phyloP scores from a whole-genome alignment of 768 basidiomycete species.

The Peribolospora kevripleyi region DNA sequence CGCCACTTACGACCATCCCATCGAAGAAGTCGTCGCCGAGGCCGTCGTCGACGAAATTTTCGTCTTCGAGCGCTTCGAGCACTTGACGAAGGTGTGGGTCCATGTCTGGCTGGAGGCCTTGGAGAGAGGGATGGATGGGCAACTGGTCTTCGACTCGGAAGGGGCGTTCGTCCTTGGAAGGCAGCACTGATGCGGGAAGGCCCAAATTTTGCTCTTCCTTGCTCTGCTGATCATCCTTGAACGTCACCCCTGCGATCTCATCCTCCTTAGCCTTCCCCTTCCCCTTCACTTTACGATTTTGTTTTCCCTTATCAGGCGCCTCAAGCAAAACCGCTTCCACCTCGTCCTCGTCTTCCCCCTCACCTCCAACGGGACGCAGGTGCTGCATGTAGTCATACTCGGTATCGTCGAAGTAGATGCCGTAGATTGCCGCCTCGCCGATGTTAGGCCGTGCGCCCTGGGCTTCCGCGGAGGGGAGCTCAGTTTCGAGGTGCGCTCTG shows the following conservation, averaged over 20 bases:
- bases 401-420: conserved; percentile 81
- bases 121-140: conserved; percentile 2
- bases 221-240: conserved; percentile 6
- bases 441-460: conserved; percentile 11
- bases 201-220: neutral
- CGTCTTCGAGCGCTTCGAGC: conserved; percentile 83
- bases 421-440: conserved; percentile 73
- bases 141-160: neutral
- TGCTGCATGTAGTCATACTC: conserved; percentile 98
- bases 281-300: conserved; percentile 20
- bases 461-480: conserved; percentile 27
- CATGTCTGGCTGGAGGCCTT: conserved; percentile 86
- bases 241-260: conserved; percentile 24
- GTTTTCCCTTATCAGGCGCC: conserved; percentile 28
- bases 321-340: conserved; percentile 60
- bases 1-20: conserved; percentile 46
- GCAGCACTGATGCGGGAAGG: conserved; percentile 12
- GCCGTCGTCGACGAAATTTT: conserved; percentile 65
- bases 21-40: conserved; percentile 50
- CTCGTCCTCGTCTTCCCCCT: conserved; percentile 26
- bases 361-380: conserved; percentile 42
- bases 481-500: conserved; percentile 48
- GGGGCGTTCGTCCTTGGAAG: conserved; percentile 1
- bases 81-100: conserved; percentile 81
- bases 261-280: conserved; percentile 22